A percentile compares a stretch with the other conserved stretches of the same genome.
These are phyloP conservation scores for Graphiopsis chlorocephala DNA, from an alignment of 2,329 filamentous ascomycete genomes.

Conservation along the genomic window DNA sequence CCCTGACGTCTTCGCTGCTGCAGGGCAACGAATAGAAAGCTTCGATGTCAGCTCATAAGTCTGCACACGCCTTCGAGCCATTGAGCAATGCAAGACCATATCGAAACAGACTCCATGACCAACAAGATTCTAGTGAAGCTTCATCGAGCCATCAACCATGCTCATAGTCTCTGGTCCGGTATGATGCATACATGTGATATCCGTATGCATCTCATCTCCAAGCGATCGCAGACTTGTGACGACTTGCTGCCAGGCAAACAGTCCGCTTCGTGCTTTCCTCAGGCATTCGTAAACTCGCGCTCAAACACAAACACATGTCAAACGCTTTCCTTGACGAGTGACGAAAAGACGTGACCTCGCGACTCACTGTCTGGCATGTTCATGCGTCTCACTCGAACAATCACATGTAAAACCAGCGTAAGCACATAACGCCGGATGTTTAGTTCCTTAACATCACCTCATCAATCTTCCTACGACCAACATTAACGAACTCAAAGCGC, in stretches of 20 bases:
- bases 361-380: background rate
- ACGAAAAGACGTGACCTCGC: background rate
- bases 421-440: background rate
- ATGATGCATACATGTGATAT: background rate
- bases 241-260: background rate
- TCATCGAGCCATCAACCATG: background rate
- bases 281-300: background rate
- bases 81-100: background rate
- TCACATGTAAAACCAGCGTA: background rate
- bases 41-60: background rate
- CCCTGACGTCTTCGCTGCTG: background rate
- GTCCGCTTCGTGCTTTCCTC: background rate
- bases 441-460: background rate
- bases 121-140: too few relatives aligned
- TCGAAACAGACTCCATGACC: too few relatives aligned
- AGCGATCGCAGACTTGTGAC: background rate
- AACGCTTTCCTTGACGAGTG: background rate
- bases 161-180: background rate
- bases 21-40: background rate
- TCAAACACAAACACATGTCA: background rate
- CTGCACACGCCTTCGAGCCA: background rate
- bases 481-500: background rate
- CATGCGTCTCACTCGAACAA: background rate
- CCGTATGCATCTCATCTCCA: background rate
- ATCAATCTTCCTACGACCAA: background rate